Percentiles rank a stretch among this genome's conserved stretches.
These are phyloP conservation scores for Candida schatavii DNA, from an alignment of 805 yeast species.

Conservation along the genomic window DNA sequence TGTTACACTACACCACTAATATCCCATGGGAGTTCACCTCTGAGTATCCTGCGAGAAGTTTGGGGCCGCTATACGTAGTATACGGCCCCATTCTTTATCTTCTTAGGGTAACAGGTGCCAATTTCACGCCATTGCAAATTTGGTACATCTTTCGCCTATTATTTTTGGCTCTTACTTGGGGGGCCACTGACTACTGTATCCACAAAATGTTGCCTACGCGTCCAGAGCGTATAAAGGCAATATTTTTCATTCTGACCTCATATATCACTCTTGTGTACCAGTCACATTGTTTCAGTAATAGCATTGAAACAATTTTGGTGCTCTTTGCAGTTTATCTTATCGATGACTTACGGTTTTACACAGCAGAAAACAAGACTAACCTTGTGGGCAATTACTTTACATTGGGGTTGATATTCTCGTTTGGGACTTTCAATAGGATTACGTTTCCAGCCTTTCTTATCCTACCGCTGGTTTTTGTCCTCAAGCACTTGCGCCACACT, in stretches of 20 bases:
- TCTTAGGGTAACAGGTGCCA: constrained; percentile 29
- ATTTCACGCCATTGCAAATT: constrained; percentile 45
- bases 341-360: constrained; percentile 33
- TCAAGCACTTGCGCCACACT: constrained; percentile 35
- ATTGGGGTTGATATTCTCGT: constrained; percentile 50
- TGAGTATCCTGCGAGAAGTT: constrained; percentile 64
- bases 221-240: constrained; percentile 47
- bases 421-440: constrained; percentile 82
- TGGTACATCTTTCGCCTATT: constrained; percentile 56
- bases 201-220: constrained; percentile 48
- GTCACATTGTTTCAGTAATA: constrained; percentile 86
- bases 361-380: constrained; percentile 15
- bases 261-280: constrained; percentile 80
- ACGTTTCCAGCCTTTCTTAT: constrained; percentile 77
- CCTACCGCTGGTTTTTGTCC: constrained; percentile 53
- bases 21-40: constrained; percentile 82
- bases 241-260: constrained; percentile 50
- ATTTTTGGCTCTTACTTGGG: constrained; percentile 37
- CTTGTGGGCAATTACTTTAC: constrained; percentile 10
- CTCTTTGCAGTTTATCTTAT: constrained; percentile 50
- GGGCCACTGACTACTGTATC: constrained; percentile 39
- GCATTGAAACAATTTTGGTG: constrained; percentile 66
- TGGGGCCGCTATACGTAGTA: constrained; percentile 59
- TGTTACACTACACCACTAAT: constrained; percentile 43
- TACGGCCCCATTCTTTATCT: constrained; percentile 63